phyloP scores from a whole-genome alignment of 352 stramenopile genomes.

The Lagenidium sp. region DNA sequence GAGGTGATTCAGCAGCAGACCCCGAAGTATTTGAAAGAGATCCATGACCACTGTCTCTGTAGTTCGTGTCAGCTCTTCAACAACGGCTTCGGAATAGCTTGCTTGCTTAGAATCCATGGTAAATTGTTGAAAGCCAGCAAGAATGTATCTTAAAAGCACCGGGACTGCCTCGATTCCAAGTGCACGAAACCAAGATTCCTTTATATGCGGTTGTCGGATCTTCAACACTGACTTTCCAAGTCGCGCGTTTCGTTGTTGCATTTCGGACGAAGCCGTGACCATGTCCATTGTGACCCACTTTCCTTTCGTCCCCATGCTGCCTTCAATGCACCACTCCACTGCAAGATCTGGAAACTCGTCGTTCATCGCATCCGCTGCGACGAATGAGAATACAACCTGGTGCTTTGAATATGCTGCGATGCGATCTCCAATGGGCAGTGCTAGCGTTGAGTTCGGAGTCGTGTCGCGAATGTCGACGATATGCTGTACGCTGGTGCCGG shows the following conservation, averaged over 20 bases:
- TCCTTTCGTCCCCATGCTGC: constrained; percentile 25
- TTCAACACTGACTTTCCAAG: constrained; percentile 52
- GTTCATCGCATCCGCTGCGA: constrained; percentile 41
- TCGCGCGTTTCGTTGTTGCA: constrained; percentile 62
- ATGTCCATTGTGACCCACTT: constrained; percentile 65
- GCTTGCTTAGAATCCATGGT: not conserved
- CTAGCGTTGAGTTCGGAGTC: constrained; percentile 27
- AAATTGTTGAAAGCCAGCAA: not conserved
- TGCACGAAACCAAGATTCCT: constrained; percentile 37
- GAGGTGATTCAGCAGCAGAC: constrained; percentile 34
- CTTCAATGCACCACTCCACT: constrained; percentile 68
- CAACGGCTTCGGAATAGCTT: too few species aligned
- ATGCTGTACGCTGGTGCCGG: constrained; percentile 11
- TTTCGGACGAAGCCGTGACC: constrained; percentile 50
- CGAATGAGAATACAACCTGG: constrained; percentile 73
- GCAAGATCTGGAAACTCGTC: constrained; percentile 49
- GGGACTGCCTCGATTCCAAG: constrained; percentile 48
- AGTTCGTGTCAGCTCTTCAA: constrained; percentile 1
- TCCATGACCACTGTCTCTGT: constrained; percentile 22
- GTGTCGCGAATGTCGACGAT: constrained; percentile 48
- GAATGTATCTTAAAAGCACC: constrained; percentile 50
- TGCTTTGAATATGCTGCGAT: constrained; percentile 40
- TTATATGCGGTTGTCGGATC: constrained; percentile 21
- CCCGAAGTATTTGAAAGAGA: constrained; percentile 58
- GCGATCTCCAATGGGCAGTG: constrained; percentile 24